Base-by-base conservation (phyloP, 345 rosid species). In the Xanthoceras sorbifolium region DNA sequence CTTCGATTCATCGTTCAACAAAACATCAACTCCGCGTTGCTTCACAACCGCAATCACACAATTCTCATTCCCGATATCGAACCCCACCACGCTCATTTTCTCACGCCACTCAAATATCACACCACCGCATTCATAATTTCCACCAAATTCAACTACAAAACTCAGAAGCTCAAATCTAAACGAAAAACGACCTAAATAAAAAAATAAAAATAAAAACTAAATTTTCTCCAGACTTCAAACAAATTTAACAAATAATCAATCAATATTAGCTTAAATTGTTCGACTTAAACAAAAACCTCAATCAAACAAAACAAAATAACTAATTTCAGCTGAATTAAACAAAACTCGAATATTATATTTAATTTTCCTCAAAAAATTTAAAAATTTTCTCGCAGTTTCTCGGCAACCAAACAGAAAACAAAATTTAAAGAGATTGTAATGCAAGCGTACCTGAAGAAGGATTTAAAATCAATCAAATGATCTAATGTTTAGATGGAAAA, bases 41-140 rank as follows among this genome's bases (percentile, higher is more conserved):
- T 90, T 89, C 7, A 89, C 94, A 74, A 82, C 88, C 2, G 94
- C 89, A 71, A 92, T 89, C 62, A 92, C 92, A 76, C 97, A 92
- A 80, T 90, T 92, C 84, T 92, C 97, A 55, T 88, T 90, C 18
- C 97, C 94, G 63, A 92, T 86, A 78, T 92, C 97, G 75, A 92
- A 87, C 59, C 97, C 97, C 67, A 90, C 80, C 79, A 87, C 93
- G 80, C 92, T 87, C 94, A 92, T 90, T 73, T 82, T 74, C 50
- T 28, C 72, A 29, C 74, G 12, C 20, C 9, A 4, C 42, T 44
- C 3, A 28, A 18, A 62, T 14, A 28, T 44, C 76, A 73, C 11
- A 63, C 12, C 44, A 44, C 68, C 42, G 6, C 5, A 73, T 12
- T 12, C 59, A 73, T 73, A n/a, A n/a, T 62, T 29, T 36, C 18